Evolutionary conservation across 2,329 filamentous ascomycete genomes (phyloP).

Genomic region (Bimuria novae-zelandiae): DNA sequence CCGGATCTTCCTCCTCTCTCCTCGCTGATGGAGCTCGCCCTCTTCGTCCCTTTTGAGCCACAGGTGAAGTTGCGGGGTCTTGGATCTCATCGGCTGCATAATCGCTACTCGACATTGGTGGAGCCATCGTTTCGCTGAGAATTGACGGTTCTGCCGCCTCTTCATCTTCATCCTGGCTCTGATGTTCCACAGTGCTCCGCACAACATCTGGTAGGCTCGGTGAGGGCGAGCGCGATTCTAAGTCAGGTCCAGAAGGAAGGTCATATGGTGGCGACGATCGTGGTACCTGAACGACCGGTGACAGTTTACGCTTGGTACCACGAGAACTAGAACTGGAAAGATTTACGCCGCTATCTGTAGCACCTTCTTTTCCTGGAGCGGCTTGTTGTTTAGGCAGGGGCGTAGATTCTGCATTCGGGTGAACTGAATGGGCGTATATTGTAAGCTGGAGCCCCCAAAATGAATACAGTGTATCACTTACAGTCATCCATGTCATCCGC

Average conservation of each 20-base stretch:
- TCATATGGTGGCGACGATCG: slow-evolving; percentile 45
- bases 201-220: slow-evolving; percentile 41
- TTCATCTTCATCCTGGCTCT: slow-evolving; percentile 20
- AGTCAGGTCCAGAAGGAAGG: slow-evolving; percentile 32
- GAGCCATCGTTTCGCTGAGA: slow-evolving; percentile 50
- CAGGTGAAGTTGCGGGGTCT: slow-evolving; percentile 20
- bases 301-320: slow-evolving; percentile 47
- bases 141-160: slow-evolving; percentile 31
- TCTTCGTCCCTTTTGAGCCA: slow-evolving; percentile 22
- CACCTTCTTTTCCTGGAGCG: slow-evolving; percentile 28
- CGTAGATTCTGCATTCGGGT: slow-evolving; percentile 70
- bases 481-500: slow-evolving; percentile 44
- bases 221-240: slow-evolving; percentile 39
- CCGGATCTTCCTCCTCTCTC: slow-evolving; percentile 26
- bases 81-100: slow-evolving; percentile 25
- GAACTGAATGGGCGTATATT: slow-evolving; percentile 34
- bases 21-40: slow-evolving; percentile 22
- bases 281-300: slow-evolving; percentile 44
- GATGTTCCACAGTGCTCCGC: slow-evolving; percentile 34
- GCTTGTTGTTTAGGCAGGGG: slow-evolving; percentile 57
- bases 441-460: not conserved
- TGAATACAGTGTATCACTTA: not conserved
- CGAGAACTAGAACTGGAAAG: slow-evolving; percentile 40
- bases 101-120: slow-evolving; percentile 50
- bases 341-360: slow-evolving; percentile 34